Evolutionary conservation across 2,329 filamentous ascomycete species (phyloP).

Genomic region (Xylariaceae sp.): DNA sequence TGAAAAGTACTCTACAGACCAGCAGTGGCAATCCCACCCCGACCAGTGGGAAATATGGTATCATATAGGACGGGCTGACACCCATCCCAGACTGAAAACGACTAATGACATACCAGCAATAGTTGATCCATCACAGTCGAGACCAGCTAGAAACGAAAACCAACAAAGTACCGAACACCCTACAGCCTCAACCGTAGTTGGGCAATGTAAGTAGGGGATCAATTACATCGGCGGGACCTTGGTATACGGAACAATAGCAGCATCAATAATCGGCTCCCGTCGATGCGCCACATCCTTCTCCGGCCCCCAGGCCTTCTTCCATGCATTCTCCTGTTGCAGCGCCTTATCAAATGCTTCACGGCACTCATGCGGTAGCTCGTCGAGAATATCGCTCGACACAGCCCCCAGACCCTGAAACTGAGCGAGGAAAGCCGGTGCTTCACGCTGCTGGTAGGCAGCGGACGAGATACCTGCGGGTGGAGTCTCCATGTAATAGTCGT

Average conservation of each 20-base stretch:
- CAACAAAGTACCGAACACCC: not conserved
- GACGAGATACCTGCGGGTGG: constrained; percentile 44
- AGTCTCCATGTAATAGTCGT: constrained; percentile 51
- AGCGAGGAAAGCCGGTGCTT: constrained; percentile 43
- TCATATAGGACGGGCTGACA: not conserved
- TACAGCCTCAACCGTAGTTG: not conserved
- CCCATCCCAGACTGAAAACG: not conserved
- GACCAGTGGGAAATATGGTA: not conserved
- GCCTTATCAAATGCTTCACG: constrained; percentile 66
- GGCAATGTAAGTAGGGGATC: too few relatives aligned
- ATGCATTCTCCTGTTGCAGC: constrained; percentile 58
- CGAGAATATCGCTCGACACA: constrained; percentile 59
- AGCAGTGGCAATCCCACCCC: too few relatives aligned
- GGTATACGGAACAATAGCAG: constrained; percentile 56
- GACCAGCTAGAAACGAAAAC: not conserved
- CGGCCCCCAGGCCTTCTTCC: constrained; percentile 69
- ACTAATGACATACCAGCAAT: not conserved
- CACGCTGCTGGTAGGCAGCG: constrained; percentile 40
- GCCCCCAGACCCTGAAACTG: constrained; percentile 58
- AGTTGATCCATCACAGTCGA: not conserved
- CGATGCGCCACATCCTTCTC: constrained; percentile 56
- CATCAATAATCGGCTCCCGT: constrained; percentile 54
- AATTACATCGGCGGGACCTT: constrained; percentile 30
- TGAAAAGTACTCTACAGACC: too few relatives aligned
- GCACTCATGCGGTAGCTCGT: constrained; percentile 64